Percentiles rank a stretch among this genome's conserved stretches.
Conservation (phyloP, 2,329 filamentous ascomycete species). For the Aspergillus sergii region DNA sequence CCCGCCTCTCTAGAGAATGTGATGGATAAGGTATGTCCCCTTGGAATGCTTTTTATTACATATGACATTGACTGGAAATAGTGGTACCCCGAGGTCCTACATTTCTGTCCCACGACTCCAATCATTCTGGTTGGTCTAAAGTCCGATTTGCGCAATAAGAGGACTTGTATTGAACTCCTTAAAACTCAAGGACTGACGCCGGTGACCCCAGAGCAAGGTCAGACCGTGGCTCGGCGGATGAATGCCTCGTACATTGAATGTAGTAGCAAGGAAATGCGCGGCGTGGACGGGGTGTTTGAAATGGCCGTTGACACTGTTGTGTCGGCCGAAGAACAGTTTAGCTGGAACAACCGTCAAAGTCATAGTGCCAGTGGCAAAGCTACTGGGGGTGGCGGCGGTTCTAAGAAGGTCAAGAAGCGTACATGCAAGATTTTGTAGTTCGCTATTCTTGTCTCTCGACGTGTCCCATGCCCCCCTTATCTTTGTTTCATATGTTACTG, state of each 20-base stretch:
- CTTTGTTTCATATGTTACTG: constrained; percentile 17
- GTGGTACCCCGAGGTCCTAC: constrained; percentile 99
- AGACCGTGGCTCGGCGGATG: constrained; percentile 89
- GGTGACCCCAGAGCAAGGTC: constrained; percentile 87
- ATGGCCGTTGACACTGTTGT: constrained; percentile 88
- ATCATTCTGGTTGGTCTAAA: constrained; percentile 95
- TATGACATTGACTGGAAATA: constrained; percentile 39
- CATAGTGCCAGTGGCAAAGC: constrained; percentile 23
- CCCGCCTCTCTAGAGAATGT: constrained; percentile 98
- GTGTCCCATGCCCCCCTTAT: not conserved
- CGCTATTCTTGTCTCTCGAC: constrained; percentile 14
- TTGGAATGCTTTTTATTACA: not conserved
- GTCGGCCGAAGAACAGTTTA: constrained; percentile 69
- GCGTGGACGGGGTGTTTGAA: constrained; percentile 96
- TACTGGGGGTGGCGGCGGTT: constrained; percentile 41
- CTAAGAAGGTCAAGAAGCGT: constrained; percentile 78
- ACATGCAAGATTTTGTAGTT: constrained; percentile 76
- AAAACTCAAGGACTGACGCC: constrained; percentile 97
- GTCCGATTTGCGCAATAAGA: constrained; percentile 92
- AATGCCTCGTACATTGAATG: constrained; percentile 95
- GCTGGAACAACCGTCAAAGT: constrained; percentile 34
- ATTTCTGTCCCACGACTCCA: constrained; percentile 97
- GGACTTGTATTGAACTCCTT: constrained; percentile 96
- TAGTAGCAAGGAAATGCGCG: constrained; percentile 95
- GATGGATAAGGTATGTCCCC: constrained; percentile 81